These are phyloP conservation scores for Chlorella sp. DNA, from an alignment of 139 green algal genomes.

Conservation along the genomic window DNA sequence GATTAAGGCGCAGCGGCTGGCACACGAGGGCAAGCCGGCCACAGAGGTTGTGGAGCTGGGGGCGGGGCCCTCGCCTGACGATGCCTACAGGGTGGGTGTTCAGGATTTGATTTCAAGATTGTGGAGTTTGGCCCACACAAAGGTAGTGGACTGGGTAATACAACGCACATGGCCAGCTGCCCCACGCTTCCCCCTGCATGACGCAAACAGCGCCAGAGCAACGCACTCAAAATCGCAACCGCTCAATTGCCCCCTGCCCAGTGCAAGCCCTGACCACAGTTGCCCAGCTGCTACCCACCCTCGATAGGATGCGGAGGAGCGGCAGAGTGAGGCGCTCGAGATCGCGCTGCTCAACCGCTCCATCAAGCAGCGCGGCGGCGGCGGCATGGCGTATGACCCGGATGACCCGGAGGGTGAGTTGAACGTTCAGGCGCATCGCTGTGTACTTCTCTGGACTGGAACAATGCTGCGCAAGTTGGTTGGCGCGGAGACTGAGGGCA, in stretches of 20 bases:
- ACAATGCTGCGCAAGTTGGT: too few species aligned
- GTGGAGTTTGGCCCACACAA: too few species aligned
- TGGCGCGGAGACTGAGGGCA: too few species aligned
- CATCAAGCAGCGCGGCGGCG: neutral
- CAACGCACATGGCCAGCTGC: too few species aligned
- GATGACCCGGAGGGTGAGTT: neutral
- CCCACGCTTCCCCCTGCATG: neutral
- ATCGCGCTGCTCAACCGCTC: slow-evolving; percentile 20
- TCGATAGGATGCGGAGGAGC: slow-evolving; percentile 20
- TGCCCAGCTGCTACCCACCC: neutral
- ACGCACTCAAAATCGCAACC: neutral
- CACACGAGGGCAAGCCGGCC: slow-evolving; percentile 4
- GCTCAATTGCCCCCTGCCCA: neutral
- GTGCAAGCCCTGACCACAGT: neutral
- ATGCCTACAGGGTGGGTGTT: slow-evolving; percentile 26
- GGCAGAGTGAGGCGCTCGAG: slow-evolving; percentile 44
- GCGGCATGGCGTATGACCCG: neutral
- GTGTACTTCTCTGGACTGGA: neutral
- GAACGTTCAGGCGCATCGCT: neutral
- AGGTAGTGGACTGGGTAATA: too few species aligned
- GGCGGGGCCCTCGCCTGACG: slow-evolving; percentile 32
- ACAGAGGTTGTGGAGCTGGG: slow-evolving; percentile 37
- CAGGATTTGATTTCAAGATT: too few species aligned
- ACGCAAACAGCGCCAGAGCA: neutral
- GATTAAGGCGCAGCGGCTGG: slow-evolving; percentile 27